phyloP scores from a whole-genome alignment of 768 basidiomycete species.

The Suillus brevipes region DNA sequence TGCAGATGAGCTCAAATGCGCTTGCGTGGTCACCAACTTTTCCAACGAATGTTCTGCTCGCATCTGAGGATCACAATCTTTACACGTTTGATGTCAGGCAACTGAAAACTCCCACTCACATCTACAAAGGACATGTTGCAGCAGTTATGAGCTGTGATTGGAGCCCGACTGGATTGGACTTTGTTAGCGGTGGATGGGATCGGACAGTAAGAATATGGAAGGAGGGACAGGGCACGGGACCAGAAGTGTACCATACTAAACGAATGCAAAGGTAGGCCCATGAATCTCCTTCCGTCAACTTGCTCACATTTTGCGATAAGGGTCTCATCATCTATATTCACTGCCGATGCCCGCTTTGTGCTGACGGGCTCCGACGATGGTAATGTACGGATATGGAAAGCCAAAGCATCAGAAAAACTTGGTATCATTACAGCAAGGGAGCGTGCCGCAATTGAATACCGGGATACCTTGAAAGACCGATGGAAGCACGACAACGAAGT shows the following conservation, averaged over 20 bases:
- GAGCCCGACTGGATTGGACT: constrained; percentile 94
- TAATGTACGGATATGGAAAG: constrained; percentile 94
- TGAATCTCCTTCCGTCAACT: neutral
- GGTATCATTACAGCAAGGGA: constrained; percentile 90
- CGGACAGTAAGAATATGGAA: constrained; percentile 93
- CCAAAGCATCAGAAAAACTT: constrained; percentile 87
- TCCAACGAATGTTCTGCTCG: constrained; percentile 87
- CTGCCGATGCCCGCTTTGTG: constrained; percentile 88
- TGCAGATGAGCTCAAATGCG: constrained; percentile 92
- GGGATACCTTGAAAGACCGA: constrained; percentile 80
- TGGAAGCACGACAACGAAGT: constrained; percentile 89
- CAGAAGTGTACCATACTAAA: constrained; percentile 97
- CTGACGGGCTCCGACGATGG: constrained; percentile 92
- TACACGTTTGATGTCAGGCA: constrained; percentile 97
- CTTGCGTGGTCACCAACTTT: constrained; percentile 96
- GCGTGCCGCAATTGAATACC: constrained; percentile 89
- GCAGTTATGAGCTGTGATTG: constrained; percentile 97
- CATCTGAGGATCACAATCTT: constrained; percentile 98
- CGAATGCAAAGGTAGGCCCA: constrained; percentile 88
- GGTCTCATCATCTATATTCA: constrained; percentile 86
- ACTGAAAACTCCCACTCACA: constrained; percentile 77
- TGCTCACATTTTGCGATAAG: constrained; percentile 37
- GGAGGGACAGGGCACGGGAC: constrained; percentile 73
- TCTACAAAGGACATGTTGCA: constrained; percentile 97
- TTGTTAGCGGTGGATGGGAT: constrained; percentile 97